Percentiles rank a stretch among this genome's conserved stretches.
These are phyloP conservation scores for Trichophyton verrucosum DNA, from an alignment of 2,329 filamentous ascomycete species.

Conservation along the genomic window DNA sequence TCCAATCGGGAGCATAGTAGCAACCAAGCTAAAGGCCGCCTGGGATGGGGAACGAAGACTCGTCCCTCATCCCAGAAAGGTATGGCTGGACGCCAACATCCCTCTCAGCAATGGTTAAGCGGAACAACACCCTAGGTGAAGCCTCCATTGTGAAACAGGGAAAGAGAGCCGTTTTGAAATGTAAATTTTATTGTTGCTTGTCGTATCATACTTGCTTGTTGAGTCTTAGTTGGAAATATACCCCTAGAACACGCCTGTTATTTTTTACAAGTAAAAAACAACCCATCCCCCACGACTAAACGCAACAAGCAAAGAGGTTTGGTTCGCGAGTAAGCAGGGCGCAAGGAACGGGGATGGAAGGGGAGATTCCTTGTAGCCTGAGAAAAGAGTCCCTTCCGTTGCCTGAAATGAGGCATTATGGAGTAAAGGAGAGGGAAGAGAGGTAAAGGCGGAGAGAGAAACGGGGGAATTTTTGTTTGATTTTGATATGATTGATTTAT, in stretches of 20 bases:
- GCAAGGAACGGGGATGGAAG: neutral
- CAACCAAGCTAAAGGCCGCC: neutral
- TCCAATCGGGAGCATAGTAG: neutral
- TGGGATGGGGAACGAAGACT: neutral
- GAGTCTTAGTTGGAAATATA: neutral
- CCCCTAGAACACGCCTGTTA: neutral
- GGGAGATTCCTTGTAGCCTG: neutral
- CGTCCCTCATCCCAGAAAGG: neutral
- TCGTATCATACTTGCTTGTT: slow-evolving; percentile 6
- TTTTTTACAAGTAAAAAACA: neutral
- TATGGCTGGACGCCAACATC: neutral
- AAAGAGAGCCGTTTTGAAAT: slow-evolving; percentile 9
- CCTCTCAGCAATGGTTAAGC: slow-evolving; percentile 45
- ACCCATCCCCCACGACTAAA: neutral
- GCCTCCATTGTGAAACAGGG: slow-evolving; percentile 45
- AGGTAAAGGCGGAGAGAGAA: neutral
- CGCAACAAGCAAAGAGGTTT: neutral
- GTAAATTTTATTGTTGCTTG: slow-evolving; percentile 9
- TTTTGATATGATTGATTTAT: slow-evolving; percentile 45
- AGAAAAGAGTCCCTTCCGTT: neutral
- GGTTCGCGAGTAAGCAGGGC: neutral
- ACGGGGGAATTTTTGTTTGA: neutral
- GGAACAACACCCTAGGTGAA: slow-evolving; percentile 46
- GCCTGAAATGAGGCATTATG: slow-evolving; percentile 3
- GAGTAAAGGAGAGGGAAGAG: neutral